Base-by-base conservation (phyloP, 2,329 filamentous ascomycete species). In the Metarhizium guizhouense region DNA sequence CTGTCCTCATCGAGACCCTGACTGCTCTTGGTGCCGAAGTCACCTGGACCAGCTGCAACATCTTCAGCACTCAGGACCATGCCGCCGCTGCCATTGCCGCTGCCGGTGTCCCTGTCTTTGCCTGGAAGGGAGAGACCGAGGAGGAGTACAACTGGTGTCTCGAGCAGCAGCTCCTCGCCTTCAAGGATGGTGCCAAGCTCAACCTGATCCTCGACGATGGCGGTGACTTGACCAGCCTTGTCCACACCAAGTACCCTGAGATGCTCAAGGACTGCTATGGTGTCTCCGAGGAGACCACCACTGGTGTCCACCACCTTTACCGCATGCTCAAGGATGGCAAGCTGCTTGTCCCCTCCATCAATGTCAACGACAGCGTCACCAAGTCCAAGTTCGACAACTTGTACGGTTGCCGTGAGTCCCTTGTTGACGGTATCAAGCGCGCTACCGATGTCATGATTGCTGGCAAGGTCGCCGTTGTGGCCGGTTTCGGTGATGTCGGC, bases 311-410 rank as follows among this genome's bases (percentile, higher is more conserved):
- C 88, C 93, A 97, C 83, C 84, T 99, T 60, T 99, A 97, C 88
- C 85, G 86, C 73, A 96, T 96, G 92, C 80, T 97, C 74, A 96
- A 94, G 84, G 86, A 89, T 67, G 83, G 84, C 74, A 82, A 85
- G 76, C 90, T 97, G 63, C 87, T 96, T 61, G 89, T 96, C 64
- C 94, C 94, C 65, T 83, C 93, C 76, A 90, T 97, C 86, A 99
- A 99, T 78, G 93, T 99, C 83, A 97, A 99, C 82, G 93, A 99
- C 86, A 92, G 88, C 58, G 93, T 99, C 73, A 99, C 94, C 77
- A 99, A 97, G 87, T 96, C 91, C 79, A 99, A 99, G 85, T 99
- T 99, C 75, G 94, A 97, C 85, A 99, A 99, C 87, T 81, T 97
- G 64, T 99, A 97, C 85, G 93, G 94, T 72, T 97, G 94, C 90